A percentile compares a stretch with the other conserved stretches of the same genome.
Conservation (phyloP, 2,329 filamentous ascomycete genomes). For the Fusarium lyarnte region DNA sequence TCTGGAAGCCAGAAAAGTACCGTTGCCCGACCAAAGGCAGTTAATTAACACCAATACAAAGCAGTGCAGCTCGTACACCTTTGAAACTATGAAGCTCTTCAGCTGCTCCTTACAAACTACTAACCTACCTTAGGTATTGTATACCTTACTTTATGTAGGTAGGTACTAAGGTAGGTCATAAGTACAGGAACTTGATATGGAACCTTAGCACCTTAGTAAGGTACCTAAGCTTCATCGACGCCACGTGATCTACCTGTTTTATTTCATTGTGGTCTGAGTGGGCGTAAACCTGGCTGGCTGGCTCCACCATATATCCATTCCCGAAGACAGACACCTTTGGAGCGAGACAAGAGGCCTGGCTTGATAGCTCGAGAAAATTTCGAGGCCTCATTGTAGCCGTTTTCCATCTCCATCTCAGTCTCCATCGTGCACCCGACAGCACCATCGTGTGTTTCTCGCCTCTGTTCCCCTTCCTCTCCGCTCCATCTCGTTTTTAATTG, state of each 20-base stretch:
- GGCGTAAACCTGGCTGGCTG: constrained; percentile 19
- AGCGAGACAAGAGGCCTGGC: constrained; percentile 18
- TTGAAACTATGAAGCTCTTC: background rate
- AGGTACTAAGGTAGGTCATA: too few species aligned
- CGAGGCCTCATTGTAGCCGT: constrained; percentile 42
- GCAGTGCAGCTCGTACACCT: background rate
- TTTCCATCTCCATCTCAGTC: constrained; percentile 22
- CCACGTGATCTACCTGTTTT: constrained; percentile 39
- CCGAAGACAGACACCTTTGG: constrained; percentile 20
- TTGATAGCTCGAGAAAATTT: constrained; percentile 51
- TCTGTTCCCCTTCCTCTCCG: constrained; percentile 11
- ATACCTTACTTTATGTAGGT: too few species aligned
- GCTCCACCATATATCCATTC: constrained; percentile 31
- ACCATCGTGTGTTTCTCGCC: constrained; percentile 35
- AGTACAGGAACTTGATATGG: too few species aligned
- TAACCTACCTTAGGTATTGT: too few species aligned
- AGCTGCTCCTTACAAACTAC: background rate
- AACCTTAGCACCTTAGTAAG: too few species aligned
- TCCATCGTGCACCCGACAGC: constrained; percentile 19
- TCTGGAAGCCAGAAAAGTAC: background rate
- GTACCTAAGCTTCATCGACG: background rate
- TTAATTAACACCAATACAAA: background rate
- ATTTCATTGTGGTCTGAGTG: constrained; percentile 30
- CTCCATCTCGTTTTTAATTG: constrained; percentile 41
- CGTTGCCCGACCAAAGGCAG: too few species aligned